Evolutionary conservation across 2,329 filamentous ascomycete species (phyloP), one percentile per base, ranked within the genome.

Genomic region (Cladophialophora yegresii): DNA sequence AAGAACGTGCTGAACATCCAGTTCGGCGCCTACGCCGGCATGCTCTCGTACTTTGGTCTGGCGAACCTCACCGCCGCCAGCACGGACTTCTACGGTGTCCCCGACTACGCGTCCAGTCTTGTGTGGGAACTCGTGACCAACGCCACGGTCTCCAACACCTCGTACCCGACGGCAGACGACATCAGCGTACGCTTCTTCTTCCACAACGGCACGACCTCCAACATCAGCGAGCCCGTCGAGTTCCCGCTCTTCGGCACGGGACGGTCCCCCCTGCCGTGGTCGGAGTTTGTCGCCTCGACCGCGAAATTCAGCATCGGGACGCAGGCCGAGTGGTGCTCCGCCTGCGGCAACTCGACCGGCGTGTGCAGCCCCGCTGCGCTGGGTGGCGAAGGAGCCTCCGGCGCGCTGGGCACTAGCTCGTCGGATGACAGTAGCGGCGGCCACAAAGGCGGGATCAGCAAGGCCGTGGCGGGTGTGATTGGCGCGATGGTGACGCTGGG

Each of bases 61-160:
- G 77, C 82, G 1, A 77, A 83, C 64, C 75, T 88, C 55, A 74
- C 79, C 4, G 62, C 71, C 28, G 82, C 78, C 1, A 84, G 82
- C 64, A 70, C 77, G 0, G 79, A 90, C 75, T 96, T 96, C 80
- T 87, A 80, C 64, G 90, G 90, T 61, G 80, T 96, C 12, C 87
- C 89, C n/a, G 88, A 92, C 78, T 96, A 96, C 72, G 92, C 92
- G 4, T 89, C 88, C 2, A 87, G 87, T 68, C 91, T 96, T 85
- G 82, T 82, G 5, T 93, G 96, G 75, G 93, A 96, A 80, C 83
- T 83, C 23, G 83, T 87, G 71, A 87, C 85, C 47, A 82, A 85
- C 66, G 69, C 70, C 12, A 67, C 71, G 2, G 67, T 69, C 10
- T 72, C 72, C 4, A 71, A 36, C 45, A 72, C 74, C 0, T 71